A percentile compares a stretch with the other conserved stretches of the same genome.
phyloP scores from a whole-genome alignment of 345 rosid genomes.

The Bruguiera parviflora region DNA sequence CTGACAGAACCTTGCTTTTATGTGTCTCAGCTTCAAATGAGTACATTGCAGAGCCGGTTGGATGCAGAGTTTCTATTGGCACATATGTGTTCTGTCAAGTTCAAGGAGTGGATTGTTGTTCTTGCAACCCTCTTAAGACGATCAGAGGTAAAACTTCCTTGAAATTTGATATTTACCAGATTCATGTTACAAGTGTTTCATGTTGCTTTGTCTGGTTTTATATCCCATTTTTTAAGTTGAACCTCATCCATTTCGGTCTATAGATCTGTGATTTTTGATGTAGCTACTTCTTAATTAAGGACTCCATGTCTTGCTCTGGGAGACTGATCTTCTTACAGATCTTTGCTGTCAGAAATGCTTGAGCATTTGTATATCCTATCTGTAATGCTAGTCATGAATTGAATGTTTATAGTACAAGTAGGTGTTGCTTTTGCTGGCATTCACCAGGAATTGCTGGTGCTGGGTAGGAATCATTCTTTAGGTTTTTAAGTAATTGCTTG shows the following conservation, averaged over 20 bases:
- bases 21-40: slow-evolving; percentile 82
- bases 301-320: not conserved
- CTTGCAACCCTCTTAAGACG: slow-evolving; percentile 90
- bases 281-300: not conserved
- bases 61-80: slow-evolving; percentile 97
- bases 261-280: not conserved
- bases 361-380: not conserved
- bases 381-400: not conserved
- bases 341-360: not conserved
- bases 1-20: slow-evolving; percentile 7
- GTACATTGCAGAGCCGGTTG: slow-evolving; percentile 78
- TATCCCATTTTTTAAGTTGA: not conserved
- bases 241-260: not conserved
- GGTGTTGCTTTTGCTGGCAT: not conserved
- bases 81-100: slow-evolving; percentile 98
- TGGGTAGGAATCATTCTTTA: not conserved
- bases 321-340: not conserved
- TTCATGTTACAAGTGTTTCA: not conserved
- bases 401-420: not conserved
- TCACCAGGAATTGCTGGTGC: not conserved
- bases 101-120: slow-evolving; percentile 98
- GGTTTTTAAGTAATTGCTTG: not conserved
- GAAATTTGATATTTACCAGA: not conserved
- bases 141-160: slow-evolving; percentile 58
- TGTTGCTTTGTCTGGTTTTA: not conserved